A percentile compares a stretch with the other conserved stretches of the same genome.
These are phyloP conservation scores for Chlamydomonas sp. DNA, from an alignment of 139 green algal genomes.

Conservation along the genomic window DNA sequence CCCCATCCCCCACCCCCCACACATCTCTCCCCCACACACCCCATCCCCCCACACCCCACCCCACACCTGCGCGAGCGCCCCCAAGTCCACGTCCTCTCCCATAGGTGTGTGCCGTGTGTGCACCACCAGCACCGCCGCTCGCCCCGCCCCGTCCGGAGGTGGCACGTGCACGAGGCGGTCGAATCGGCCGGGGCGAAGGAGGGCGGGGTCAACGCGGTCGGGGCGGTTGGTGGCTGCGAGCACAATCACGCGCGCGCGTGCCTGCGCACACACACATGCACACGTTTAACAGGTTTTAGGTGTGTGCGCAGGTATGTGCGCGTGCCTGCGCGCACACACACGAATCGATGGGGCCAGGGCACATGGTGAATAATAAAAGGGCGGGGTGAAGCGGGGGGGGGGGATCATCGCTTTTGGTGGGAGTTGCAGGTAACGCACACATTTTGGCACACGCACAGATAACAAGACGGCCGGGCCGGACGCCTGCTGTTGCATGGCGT, in stretches of 20 bases:
- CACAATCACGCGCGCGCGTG: slow-evolving; percentile 29
- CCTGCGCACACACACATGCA: slow-evolving; percentile 3
- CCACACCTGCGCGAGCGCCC: slow-evolving; percentile 29
- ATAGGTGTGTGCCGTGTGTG: slow-evolving; percentile 58
- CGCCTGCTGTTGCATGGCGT: no score
- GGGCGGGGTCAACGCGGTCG: slow-evolving; percentile 73
- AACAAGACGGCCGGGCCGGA: no score
- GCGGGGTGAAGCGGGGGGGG: not conserved
- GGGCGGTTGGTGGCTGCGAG: slow-evolving; percentile 89
- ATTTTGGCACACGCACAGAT: no score
- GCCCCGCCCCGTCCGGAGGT: slow-evolving; percentile 44
- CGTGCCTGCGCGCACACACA: no score
- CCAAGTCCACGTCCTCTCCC: slow-evolving; percentile 49
- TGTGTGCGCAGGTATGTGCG: no score
- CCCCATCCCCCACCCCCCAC: no score
- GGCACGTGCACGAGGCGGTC: slow-evolving; percentile 82
- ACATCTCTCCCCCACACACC: no score
- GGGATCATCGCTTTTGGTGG: not conserved
- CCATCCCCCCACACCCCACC: no score
- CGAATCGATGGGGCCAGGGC: no score
- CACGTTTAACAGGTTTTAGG: not conserved
- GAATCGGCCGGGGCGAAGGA: slow-evolving; percentile 85
- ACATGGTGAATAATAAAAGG: not conserved
- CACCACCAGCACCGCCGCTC: slow-evolving; percentile 53
- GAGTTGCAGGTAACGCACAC: not conserved